Conservation (phyloP, 768 basidiomycete species). For the Serendipita sp. region DNA sequence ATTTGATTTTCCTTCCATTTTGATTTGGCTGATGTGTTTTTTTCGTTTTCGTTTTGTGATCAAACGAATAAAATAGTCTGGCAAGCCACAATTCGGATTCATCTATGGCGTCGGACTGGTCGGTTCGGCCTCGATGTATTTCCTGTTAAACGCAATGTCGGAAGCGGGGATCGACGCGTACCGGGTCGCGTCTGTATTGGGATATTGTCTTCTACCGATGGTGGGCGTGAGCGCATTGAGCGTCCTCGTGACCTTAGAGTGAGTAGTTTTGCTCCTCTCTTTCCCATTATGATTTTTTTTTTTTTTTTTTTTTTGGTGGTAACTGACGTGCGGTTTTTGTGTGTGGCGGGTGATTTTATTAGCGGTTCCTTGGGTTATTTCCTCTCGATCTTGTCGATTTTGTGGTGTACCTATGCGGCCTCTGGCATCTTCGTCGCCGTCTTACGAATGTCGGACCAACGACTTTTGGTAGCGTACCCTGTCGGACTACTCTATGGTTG, state of each 20-base stretch:
- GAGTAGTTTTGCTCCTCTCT: constrained; percentile 19
- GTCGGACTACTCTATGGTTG: constrained; percentile 87
- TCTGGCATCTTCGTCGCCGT: constrained; percentile 93
- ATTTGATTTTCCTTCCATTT: background rate
- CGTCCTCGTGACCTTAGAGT: constrained; percentile 80
- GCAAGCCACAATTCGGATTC: constrained; percentile 96
- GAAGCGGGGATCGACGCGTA: constrained; percentile 90
- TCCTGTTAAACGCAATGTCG: constrained; percentile 92
- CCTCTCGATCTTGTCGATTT: constrained; percentile 61
- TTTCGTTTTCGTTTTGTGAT: background rate
- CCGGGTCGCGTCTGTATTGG: constrained; percentile 84
- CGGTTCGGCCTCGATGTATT: constrained; percentile 82
- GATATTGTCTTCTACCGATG: constrained; percentile 94
- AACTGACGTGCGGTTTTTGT: background rate
- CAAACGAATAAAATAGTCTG: constrained; percentile 42
- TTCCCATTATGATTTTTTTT: constrained; percentile 6
- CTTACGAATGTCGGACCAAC: constrained; percentile 86
- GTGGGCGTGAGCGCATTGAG: constrained; percentile 84
- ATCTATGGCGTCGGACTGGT: constrained; percentile 97
- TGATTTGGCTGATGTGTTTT: too few species aligned
- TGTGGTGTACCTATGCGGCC: constrained; percentile 96
- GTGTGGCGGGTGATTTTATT: background rate
- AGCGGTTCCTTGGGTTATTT: constrained; percentile 79
- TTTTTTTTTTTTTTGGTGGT: background rate
- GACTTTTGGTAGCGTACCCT: constrained; percentile 91